These are phyloP conservation scores for Trichocomaceae sp. DNA, from an alignment of 2,329 filamentous ascomycete species.

Conservation along the genomic window DNA sequence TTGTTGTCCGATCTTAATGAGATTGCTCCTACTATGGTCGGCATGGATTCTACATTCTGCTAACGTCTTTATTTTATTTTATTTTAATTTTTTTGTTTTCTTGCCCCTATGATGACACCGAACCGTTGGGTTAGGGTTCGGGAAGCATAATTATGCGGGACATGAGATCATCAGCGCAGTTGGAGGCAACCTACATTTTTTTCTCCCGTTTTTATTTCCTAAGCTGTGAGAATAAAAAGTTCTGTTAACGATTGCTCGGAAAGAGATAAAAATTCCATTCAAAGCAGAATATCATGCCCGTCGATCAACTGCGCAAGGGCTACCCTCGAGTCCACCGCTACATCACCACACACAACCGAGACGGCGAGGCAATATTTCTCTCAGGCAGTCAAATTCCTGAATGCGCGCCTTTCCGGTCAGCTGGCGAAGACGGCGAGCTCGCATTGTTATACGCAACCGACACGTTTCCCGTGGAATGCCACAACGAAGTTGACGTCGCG, in stretches of 20 bases:
- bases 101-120: neutral
- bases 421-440: conserved; percentile 26
- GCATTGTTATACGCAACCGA: conserved; percentile 27
- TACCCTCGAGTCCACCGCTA: conserved; percentile 30
- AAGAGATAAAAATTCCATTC: neutral
- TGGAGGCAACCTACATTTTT: neutral
- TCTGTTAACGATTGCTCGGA: too few relatives aligned
- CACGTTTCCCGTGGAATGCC: conserved; percentile 21
- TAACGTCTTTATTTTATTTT: neutral
- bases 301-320: conserved; percentile 17
- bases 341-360: conserved; percentile 34
- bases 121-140: neutral
- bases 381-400: conserved; percentile 28
- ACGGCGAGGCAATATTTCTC: conserved; percentile 33
- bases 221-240: too few relatives aligned
- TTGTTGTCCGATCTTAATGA: conserved; percentile 25
- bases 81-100: neutral
- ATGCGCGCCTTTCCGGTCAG: conserved; percentile 25
- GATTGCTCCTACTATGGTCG: conserved; percentile 1
- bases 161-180: conserved; percentile 4
- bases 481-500: conserved; percentile 28
- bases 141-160: neutral
- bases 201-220: too few relatives aligned
- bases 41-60: neutral
- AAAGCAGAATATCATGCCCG: neutral